Base-by-base conservation (phyloP, 495 filamentous ascomycete species). In the Penicillium coffeae region DNA sequence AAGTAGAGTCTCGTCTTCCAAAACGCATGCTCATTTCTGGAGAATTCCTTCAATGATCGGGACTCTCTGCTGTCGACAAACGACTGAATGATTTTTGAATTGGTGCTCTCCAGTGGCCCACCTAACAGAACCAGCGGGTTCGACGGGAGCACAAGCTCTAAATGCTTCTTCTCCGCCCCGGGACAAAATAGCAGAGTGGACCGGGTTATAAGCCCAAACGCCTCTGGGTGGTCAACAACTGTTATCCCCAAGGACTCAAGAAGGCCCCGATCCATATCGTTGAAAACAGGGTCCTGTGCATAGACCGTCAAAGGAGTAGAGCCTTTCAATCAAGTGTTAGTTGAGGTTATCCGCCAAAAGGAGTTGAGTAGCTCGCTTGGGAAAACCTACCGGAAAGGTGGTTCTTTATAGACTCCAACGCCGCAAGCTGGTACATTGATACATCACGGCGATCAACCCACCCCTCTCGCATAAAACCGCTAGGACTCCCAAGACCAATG, bases 251-350 rank as follows among this genome's bases (percentile, higher is more conserved):
- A 65, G 9, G 56, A 64, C 0, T 51, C 27, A 33, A 89, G 74
- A 48, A 88, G 85, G 0, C 62, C 54, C 19, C 68, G 73, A 56
- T 91, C 87, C 6, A 76, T 61, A 7, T 61, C 36, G 43, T 81
- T 88, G 67, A 89, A 89, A 52, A 78, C 56, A 6, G 87, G 87
- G 40, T 91, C 87, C 68, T 91, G 87, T 18, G 84, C 77, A 51
- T 80, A 64, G 40, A 79, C 67, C 21, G 65, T 62, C 21, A 61
- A 16, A 3, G 42, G 22, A 12, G 20, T 12, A 8, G 19, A n/a
- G 1, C 14, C 15, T 34, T 27, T 21, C n/a, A n/a, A n/a, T n/a
- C n/a, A n/a, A n/a, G n/a, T n/a, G n/a, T n/a, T n/a, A n/a, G n/a
- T n/a, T n/a, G n/a, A n/a, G n/a, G n/a, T n/a, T n/a, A n/a, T n/a